Base-by-base conservation (phyloP, 1,284 basidiomycete genomes). In the Ceratobasidium sp. region DNA sequence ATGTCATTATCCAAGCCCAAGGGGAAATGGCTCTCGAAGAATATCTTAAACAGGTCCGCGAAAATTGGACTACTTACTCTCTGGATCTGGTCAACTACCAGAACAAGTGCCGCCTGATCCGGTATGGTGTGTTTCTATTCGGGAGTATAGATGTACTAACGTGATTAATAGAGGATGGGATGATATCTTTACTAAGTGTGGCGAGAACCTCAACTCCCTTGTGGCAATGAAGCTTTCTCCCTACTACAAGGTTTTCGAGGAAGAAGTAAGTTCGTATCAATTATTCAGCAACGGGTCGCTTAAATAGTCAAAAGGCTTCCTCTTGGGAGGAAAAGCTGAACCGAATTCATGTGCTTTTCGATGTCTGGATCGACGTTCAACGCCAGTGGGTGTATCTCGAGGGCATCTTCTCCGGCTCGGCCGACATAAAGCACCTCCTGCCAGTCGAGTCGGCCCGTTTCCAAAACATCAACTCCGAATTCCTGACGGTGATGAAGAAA, bases 351-450 rank as follows among this genome's bases (percentile, higher is more conserved):
- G 93, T 97, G 29, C 84, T 99, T 14, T 99, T 99, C 76, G 95
- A 99, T 78, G 90, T 98, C 42, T 99, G 97, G 97, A 97, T 98
- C 74, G 97, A 99, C 73, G 97, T 99, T 14, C 98, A 99, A 76
- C 87, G 97, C 3, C 97, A 99, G 81, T 99, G 97, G 97, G 97
- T 99, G 0, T 99, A 99, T 76, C 84, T 99, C 62, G 96, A 99
- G 76, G 97, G 97, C 60, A 98, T 99, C 75, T 99, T 99, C 80
- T 93, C 94, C n/a, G 95, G 95, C 47, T 98, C 94, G 74, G 95
- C 94, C 25, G 95, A 98, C 76, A 98, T 96, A 85, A 98, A 94
- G 79, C 97, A 99, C 78, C 87, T 99, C 19, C 87, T 99, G 6
- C 98, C 98, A 0, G 91, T 98, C 70, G 98, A 99, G 80, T 95